Percentiles rank a stretch among this genome's conserved stretches.
Evolutionary conservation across 2,329 filamentous ascomycete genomes (phyloP).

Genomic region (Chrysoporthe cubensis): DNA sequence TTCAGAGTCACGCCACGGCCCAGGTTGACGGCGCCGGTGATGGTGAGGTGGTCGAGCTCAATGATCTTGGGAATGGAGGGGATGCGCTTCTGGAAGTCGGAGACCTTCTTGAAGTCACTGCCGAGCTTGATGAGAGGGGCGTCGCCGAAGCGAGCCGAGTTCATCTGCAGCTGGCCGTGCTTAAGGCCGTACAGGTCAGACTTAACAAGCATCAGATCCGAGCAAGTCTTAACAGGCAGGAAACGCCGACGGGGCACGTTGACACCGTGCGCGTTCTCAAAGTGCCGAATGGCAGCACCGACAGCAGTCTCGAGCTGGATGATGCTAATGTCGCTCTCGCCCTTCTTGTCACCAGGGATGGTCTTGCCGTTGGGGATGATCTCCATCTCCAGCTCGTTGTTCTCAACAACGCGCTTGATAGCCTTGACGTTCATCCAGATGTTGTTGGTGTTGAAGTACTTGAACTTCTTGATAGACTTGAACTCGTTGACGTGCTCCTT

Average conservation of each 20-base stretch:
- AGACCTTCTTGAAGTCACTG: constrained; percentile 99
- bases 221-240: constrained; percentile 99
- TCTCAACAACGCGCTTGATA: constrained; percentile 98
- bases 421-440: constrained; percentile 99
- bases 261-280: constrained; percentile 97
- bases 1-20: constrained; percentile 95
- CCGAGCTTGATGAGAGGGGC: constrained; percentile 98
- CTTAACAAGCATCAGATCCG: constrained; percentile 99
- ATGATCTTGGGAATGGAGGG: constrained; percentile 88
- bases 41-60: constrained; percentile 92
- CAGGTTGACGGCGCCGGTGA: constrained; percentile 96
- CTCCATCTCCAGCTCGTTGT: constrained; percentile 98
- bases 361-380: constrained; percentile 99
- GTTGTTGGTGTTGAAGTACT: constrained; percentile 99
- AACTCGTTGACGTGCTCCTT: constrained; percentile 99
- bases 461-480: constrained; percentile 99
- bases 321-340: constrained; percentile 96
- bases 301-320: constrained; percentile 98
- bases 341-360: constrained; percentile 98
- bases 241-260: constrained; percentile 97
- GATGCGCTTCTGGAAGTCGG: constrained; percentile 89
- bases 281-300: constrained; percentile 97
- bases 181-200: constrained; percentile 98
- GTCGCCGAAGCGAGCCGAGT: constrained; percentile 93
- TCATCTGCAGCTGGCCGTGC: constrained; percentile 97